Conservation (phyloP, 768 basidiomycete genomes). For the Boletus subparvulus region DNA sequence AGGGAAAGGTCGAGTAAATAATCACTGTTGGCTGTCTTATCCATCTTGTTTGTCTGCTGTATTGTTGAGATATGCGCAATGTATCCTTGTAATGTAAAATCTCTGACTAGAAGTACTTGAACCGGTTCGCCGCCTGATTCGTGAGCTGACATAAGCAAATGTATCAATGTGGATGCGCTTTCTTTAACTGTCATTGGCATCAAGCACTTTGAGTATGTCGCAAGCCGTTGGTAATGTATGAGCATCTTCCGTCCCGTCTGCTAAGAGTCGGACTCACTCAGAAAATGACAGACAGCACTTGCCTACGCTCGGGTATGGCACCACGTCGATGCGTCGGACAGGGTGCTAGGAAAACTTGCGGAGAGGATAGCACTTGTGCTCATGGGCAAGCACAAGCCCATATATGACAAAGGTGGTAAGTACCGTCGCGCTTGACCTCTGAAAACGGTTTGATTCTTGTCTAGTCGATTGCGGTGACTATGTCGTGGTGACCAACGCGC, state of each 20-base stretch:
- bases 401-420: conserved; percentile 89
- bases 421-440: background rate
- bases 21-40: background rate
- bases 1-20: background rate
- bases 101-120: too few relatives aligned
- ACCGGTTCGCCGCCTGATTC: background rate
- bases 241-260: conserved; percentile 18
- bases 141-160: background rate
- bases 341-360: conserved; percentile 92
- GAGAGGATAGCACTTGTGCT: conserved; percentile 91
- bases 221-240: conserved; percentile 80
- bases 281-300: conserved; percentile 74
- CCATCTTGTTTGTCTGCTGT: background rate
- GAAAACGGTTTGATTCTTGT: background rate
- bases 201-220: conserved; percentile 53
- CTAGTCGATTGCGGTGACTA: conserved; percentile 97
- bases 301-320: conserved; percentile 97
- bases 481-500: conserved; percentile 90
- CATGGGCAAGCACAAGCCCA: conserved; percentile 99
- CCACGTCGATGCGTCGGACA: conserved; percentile 86
- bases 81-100: background rate
- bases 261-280: background rate
- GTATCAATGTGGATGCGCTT: background rate
- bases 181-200: background rate
- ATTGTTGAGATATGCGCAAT: background rate